phyloP scores from a whole-genome alignment of 2,329 filamentous ascomycete genomes.

The Stylonectria norvegica region DNA sequence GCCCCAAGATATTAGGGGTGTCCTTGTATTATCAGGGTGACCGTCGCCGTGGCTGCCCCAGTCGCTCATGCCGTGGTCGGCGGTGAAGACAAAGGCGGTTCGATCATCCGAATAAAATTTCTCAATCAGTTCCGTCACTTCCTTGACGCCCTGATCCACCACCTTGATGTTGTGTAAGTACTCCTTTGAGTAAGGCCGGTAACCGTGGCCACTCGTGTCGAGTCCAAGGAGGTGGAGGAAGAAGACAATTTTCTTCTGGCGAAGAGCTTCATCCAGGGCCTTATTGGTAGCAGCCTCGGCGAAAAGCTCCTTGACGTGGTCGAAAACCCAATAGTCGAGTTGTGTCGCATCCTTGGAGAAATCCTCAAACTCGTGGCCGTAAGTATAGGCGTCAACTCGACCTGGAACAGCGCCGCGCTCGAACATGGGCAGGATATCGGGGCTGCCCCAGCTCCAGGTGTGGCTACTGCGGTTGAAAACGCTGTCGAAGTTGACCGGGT shows the following conservation, averaged over 20 bases:
- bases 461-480: conserved; percentile 96
- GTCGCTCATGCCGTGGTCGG: conserved; percentile 98
- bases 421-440: conserved; percentile 97
- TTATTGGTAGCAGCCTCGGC: conserved; percentile 72
- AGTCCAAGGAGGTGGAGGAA: conserved; percentile 91
- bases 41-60: conserved; percentile 99
- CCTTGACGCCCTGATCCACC: conserved; percentile 84
- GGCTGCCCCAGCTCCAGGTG: conserved; percentile 99
- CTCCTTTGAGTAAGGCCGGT: conserved; percentile 89
- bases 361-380: conserved; percentile 82
- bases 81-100: conserved; percentile 94
- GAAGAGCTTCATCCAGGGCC: conserved; percentile 67
- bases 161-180: conserved; percentile 93
- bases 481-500: conserved; percentile 97
- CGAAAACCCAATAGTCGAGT: conserved; percentile 93
- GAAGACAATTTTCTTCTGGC: conserved; percentile 86
- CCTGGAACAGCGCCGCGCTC: conserved; percentile 86
- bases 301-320: conserved; percentile 86
- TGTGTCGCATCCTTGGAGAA: conserved; percentile 78
- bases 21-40: conserved; percentile 94
- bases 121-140: conserved; percentile 77
- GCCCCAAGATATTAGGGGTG: conserved; percentile 89
- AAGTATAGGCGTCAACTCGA: conserved; percentile 81
- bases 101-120: conserved; percentile 81
- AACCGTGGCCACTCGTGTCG: conserved; percentile 83